A percentile compares a stretch with the other conserved stretches of the same genome.
Evolutionary conservation across 106 monocot species (phyloP).

Genomic region (Platanthera zijinensis): DNA sequence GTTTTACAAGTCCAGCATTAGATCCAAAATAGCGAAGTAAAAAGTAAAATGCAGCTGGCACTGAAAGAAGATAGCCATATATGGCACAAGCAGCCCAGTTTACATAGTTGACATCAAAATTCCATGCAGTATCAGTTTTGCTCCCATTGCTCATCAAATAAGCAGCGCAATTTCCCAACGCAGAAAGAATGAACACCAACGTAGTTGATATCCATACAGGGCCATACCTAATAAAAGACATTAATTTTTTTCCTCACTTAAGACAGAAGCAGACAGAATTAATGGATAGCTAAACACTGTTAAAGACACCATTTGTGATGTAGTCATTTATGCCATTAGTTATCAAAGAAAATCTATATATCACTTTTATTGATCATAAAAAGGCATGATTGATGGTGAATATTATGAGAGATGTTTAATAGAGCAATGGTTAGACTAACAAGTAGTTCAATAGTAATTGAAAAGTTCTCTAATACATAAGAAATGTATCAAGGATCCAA

Average conservation of each 20-base stretch:
- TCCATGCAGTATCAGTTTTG: slow-evolving; percentile 46
- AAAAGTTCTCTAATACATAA: neutral
- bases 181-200: slow-evolving; percentile 71
- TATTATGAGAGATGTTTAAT: neutral
- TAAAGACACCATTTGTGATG: neutral
- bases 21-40: slow-evolving; percentile 78
- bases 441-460: neutral
- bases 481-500: neutral
- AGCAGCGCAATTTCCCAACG: slow-evolving; percentile 81
- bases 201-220: slow-evolving; percentile 87
- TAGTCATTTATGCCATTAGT: slow-evolving; percentile 2
- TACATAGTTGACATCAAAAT: slow-evolving; percentile 79
- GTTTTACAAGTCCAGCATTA: slow-evolving; percentile 43
- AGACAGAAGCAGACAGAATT: neutral
- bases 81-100: slow-evolving; percentile 76
- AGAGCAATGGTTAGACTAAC: neutral
- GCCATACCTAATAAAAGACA: slow-evolving; percentile 51
- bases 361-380: neutral
- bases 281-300: neutral
- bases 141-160: slow-evolving; percentile 56
- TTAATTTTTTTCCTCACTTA: neutral
- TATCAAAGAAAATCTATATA: neutral
- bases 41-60: slow-evolving; percentile 76
- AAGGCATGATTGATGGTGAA: neutral
- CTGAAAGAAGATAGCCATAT: slow-evolving; percentile 55